A percentile compares a stretch with the other conserved stretches of the same genome.
Evolutionary conservation across 352 stramenopile species (phyloP).

Genomic region (Globisporangium canariense): DNA sequence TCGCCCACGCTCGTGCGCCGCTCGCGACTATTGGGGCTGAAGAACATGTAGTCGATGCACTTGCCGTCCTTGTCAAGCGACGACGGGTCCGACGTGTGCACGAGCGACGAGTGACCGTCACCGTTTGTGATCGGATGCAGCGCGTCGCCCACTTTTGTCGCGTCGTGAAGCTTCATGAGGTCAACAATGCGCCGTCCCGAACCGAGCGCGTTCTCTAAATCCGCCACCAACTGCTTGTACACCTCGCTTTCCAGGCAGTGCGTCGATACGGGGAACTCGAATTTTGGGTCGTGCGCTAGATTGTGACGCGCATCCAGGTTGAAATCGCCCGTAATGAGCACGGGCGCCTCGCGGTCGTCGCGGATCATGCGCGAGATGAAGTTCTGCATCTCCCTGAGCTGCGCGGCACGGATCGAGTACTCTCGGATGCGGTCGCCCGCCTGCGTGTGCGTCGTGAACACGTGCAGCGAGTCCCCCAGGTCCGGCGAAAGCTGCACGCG

Average conservation of each 20-base stretch:
- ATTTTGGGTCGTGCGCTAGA: constrained; percentile 37
- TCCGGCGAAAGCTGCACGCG: constrained; percentile 70
- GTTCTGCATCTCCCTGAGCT: constrained; percentile 58
- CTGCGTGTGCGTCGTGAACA: constrained; percentile 87
- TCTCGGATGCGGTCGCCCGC: constrained; percentile 48
- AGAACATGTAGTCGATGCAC: constrained; percentile 88
- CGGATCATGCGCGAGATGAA: constrained; percentile 55
- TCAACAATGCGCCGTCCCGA: constrained; percentile 40
- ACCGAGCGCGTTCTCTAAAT: constrained; percentile 42
- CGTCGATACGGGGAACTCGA: constrained; percentile 23
- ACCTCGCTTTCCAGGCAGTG: constrained; percentile 53
- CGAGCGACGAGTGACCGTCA: constrained; percentile 64
- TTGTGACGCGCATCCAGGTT: constrained; percentile 80
- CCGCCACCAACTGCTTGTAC: constrained; percentile 53
- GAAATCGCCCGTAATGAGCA: constrained; percentile 78
- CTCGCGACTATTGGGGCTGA: constrained; percentile 40
- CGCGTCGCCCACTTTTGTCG: constrained; percentile 41
- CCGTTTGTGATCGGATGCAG: constrained; percentile 78
- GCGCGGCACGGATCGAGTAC: constrained; percentile 51
- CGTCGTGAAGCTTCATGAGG: constrained; percentile 68
- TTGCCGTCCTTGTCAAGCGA: constrained; percentile 63
- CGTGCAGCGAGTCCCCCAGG: constrained; percentile 63
- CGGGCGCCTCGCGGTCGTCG: constrained; percentile 44
- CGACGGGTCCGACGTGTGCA: constrained; percentile 42
- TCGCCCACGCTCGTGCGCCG: constrained; percentile 20